Conservation (phyloP, 495 filamentous ascomycete genomes). For the Terfezia claveryi region DNA sequence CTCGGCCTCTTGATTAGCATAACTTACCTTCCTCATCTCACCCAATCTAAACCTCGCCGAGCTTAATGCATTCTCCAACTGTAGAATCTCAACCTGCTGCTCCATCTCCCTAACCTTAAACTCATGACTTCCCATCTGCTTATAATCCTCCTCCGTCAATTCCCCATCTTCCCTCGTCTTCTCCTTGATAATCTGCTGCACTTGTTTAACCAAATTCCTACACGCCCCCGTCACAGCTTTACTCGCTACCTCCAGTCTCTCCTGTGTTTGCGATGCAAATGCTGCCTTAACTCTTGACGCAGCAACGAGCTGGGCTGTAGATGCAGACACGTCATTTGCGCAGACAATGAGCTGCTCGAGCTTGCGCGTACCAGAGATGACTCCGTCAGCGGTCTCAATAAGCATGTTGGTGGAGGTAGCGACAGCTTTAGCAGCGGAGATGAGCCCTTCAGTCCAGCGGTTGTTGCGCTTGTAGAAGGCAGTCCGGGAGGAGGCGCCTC, state of each 20-base stretch:
- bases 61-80: conserved; percentile 74
- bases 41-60: conserved; percentile 64
- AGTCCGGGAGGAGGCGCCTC: conserved; percentile 68
- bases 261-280: conserved; percentile 92
- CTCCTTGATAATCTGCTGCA: conserved; percentile 80
- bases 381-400: conserved; percentile 93
- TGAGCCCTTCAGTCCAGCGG: conserved; percentile 83
- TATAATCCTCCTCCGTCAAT: conserved; percentile 44
- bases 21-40: conserved; percentile 97
- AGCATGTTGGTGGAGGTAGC: conserved; percentile 77
- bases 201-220: conserved; percentile 68
- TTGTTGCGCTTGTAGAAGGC: conserved; percentile 90
- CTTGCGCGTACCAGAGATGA: conserved; percentile 72
- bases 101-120: conserved; percentile 99
- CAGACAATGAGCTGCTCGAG: conserved; percentile 95
- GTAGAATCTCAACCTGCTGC: conserved; percentile 96
- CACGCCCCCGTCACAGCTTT: conserved; percentile 85
- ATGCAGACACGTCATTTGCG: conserved; percentile 86
- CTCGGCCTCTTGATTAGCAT: conserved; percentile 50
- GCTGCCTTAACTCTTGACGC: conserved; percentile 90
- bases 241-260: conserved; percentile 69
- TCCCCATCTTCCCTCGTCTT: conserved; percentile 60
- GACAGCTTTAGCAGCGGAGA: conserved; percentile 91
- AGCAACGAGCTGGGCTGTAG: conserved; percentile 87
- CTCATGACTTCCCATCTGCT: conserved; percentile 68